A percentile compares a stretch with the other conserved stretches of the same genome.
These are phyloP conservation scores for Teratosphaeria epicoccoides DNA, from an alignment of 2,329 filamentous ascomycete genomes.

Conservation along the genomic window DNA sequence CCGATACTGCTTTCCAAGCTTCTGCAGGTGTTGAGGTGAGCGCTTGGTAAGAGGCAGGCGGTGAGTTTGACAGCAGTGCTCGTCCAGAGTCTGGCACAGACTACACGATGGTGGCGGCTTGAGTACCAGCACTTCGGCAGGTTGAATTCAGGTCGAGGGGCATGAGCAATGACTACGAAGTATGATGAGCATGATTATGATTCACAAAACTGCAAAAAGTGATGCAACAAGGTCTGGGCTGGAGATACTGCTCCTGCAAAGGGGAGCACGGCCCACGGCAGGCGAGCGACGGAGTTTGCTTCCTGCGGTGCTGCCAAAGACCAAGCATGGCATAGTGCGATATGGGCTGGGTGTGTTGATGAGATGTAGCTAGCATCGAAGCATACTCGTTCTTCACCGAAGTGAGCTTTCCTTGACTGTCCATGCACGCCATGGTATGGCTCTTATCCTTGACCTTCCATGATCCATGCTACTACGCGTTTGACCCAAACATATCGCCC, in stretches of 20 bases:
- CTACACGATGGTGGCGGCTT: not conserved
- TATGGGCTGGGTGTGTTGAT: not conserved
- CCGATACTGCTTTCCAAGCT: conserved; percentile 1
- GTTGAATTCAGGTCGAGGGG: not conserved
- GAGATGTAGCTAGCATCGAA: not conserved
- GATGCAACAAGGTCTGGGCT: not conserved
- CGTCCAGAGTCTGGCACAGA: not conserved
- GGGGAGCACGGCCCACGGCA: not conserved
- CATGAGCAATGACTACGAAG: not conserved
- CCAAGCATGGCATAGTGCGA: not conserved
- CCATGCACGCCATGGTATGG: no score
- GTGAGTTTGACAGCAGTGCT: not conserved
- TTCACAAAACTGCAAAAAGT: not conserved
- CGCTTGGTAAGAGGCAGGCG: not conserved
- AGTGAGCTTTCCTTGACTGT: no score
- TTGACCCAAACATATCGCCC: no score
- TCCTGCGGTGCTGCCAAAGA: not conserved
- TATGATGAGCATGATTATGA: not conserved
- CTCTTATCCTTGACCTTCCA: not conserved
- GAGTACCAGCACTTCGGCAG: not conserved
- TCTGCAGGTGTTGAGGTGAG: not conserved
- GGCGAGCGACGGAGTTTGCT: not conserved
- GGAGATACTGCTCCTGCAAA: not conserved
- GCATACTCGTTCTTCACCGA: not conserved
- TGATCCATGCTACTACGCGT: not conserved